Evolutionary conservation across 768 basidiomycete species (phyloP).

Genomic region (Mycena alexandri): DNA sequence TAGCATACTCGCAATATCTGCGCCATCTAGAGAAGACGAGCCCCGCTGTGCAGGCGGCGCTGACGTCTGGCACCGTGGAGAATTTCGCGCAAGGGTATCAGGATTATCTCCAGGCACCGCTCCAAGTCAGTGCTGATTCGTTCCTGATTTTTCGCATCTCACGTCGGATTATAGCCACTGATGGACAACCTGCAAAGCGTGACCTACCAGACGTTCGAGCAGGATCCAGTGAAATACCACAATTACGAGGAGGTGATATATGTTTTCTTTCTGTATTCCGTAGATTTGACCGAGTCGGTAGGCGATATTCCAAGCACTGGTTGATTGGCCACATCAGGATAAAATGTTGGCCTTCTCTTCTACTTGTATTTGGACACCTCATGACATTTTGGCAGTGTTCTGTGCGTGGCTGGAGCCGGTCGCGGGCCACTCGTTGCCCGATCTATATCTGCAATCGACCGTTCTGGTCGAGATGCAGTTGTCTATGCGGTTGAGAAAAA

Average conservation of each 20-base stretch:
- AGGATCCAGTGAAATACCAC: slow-evolving; percentile 96
- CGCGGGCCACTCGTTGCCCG: slow-evolving; percentile 93
- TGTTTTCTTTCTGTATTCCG: slow-evolving; percentile 6
- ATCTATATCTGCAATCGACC: slow-evolving; percentile 80
- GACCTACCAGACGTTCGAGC: slow-evolving; percentile 98
- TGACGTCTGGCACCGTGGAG: slow-evolving; percentile 82
- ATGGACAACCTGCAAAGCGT: slow-evolving; percentile 97
- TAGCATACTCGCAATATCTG: slow-evolving; percentile 92
- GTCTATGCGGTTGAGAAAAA: slow-evolving; percentile 98
- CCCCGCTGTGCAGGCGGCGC: slow-evolving; percentile 70
- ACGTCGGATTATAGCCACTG: slow-evolving; percentile 71
- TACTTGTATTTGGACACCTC: slow-evolving; percentile 23
- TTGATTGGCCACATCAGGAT: slow-evolving; percentile 72
- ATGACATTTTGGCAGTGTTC: slow-evolving; percentile 62
- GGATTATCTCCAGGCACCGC: slow-evolving; percentile 94
- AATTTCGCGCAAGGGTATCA: slow-evolving; percentile 94
- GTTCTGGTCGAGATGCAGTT: slow-evolving; percentile 69
- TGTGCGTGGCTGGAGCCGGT: slow-evolving; percentile 96
- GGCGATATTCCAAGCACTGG: slow-evolving; percentile 86
- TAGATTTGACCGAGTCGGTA: slow-evolving; percentile 44
- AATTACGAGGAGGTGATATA: slow-evolving; percentile 89
- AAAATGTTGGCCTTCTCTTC: slow-evolving; percentile 67
- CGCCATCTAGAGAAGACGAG: slow-evolving; percentile 87
- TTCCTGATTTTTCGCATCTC: slow-evolving; percentile 26
- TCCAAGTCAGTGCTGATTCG: slow-evolving; percentile 70